Base-by-base conservation (phyloP, 768 basidiomycete species). In the Obba rivulosa region DNA sequence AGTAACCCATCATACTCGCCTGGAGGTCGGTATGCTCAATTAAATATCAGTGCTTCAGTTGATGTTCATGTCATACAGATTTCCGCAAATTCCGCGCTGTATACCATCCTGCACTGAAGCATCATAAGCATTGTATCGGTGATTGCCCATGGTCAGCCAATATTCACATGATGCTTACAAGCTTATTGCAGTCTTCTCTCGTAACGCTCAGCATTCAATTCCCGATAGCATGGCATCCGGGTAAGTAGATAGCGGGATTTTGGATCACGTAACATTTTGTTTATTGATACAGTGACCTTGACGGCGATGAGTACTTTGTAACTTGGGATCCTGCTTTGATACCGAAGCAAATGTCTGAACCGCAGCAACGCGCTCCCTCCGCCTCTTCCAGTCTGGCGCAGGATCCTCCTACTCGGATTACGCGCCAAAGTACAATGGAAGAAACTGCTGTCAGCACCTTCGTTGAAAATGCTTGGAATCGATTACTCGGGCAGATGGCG, bases 1-100 rank as follows among this genome's bases (percentile, higher is more conserved):
- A 55, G 55, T 2, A 53, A 49, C 20, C 55, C 55, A 2, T 44
- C 52, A 1, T 51, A 56, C 35, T 44, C 48, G 7, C 55, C 55
- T n/a, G 49, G 49, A 41, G 55, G 55, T 56, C 14, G 28, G 38
- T 13, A 38, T 25, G 37, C 37, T 3, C n/a, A n/a, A 31, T 31
- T n/a, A 39, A n/a, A n/a, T 21, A 39, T 16, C 28, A n/a, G n/a
- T n/a, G n/a, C n/a, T n/a, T n/a, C n/a, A n/a, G n/a, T 7, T 31
- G 8, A 39, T n/a, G 8, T n/a, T 38, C 7, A 38, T 16, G 8
- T n/a, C 8, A 16, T 38, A 16, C 14, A 49, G 48, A 49, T n/a
- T 16, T 49, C 3, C 48, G 41, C 31, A 36, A 17, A 36, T 43
- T 49, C 25, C 41, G 35, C n/a, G 48, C 48, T n/a, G 48, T 49